Evolutionary conservation across 331 rosid genomes (phyloP).

Genomic region (Malus hybrid): DNA sequence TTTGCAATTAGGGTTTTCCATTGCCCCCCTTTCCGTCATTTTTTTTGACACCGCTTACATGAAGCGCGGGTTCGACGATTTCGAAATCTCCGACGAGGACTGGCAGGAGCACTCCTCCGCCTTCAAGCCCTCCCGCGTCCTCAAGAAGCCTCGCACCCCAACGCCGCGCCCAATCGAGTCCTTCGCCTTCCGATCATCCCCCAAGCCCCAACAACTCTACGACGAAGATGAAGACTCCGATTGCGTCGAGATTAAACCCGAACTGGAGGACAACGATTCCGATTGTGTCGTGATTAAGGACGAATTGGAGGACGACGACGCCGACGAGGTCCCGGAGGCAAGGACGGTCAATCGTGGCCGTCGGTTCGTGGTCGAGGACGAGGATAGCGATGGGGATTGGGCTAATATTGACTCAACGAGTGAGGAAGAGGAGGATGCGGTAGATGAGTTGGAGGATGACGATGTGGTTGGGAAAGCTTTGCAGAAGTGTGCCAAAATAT

Average conservation of each 20-base stretch:
- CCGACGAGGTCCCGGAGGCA: slow-evolving; percentile 21
- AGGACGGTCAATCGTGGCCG: slow-evolving; percentile 50
- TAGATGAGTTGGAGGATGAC: slow-evolving; percentile 22
- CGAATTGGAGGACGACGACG: slow-evolving; percentile 66
- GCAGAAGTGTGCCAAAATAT: slow-evolving; percentile 75
- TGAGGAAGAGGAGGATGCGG: slow-evolving; percentile 39
- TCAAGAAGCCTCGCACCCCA: slow-evolving; percentile 28
- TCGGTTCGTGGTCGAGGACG: slow-evolving; percentile 74
- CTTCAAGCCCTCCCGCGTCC: slow-evolving; percentile 83
- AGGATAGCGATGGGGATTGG: slow-evolving; percentile 40
- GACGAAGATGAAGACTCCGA: slow-evolving; percentile 28
- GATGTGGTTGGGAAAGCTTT: slow-evolving; percentile 85
- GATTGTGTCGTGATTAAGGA: slow-evolving; percentile 44
- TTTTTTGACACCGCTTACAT: slow-evolving; percentile 13
- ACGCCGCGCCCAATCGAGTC: slow-evolving; percentile 77
- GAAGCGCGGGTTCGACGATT: slow-evolving; percentile 64
- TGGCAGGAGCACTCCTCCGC: slow-evolving; percentile 79
- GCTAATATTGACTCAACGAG: slow-evolving; percentile 35
- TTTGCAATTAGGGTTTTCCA: not conserved
- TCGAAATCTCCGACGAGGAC: slow-evolving; percentile 92
- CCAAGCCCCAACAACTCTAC: slow-evolving; percentile 1
- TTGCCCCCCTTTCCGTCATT: too few species aligned
- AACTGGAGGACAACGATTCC: slow-evolving; percentile 56
- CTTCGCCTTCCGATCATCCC: slow-evolving; percentile 45
- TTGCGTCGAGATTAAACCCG: slow-evolving; percentile 36